These are phyloP conservation scores for Erodium texanum DNA, from an alignment of 441 rosid genomes.

Conservation along the genomic window DNA sequence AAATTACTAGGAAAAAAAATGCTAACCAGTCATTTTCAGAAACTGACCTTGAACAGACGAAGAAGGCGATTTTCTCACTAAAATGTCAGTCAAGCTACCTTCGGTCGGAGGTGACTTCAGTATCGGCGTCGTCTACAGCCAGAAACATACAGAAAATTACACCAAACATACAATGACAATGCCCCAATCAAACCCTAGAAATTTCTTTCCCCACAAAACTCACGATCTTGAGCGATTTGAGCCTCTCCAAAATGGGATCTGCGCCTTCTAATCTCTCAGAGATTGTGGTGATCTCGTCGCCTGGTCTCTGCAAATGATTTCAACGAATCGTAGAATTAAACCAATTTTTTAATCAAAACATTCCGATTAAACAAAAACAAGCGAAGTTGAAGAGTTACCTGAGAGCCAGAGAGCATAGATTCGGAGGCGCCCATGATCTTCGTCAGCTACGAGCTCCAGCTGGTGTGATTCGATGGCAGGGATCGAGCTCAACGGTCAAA, in stretches of 20 bases:
- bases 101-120: constrained; percentile 58
- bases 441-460: background rate
- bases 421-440: constrained; percentile 46
- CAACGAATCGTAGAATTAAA: background rate
- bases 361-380: background rate
- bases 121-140: constrained; percentile 62
- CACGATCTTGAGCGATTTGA: constrained; percentile 70
- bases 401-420: constrained; percentile 29
- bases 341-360: background rate
- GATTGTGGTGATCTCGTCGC: constrained; percentile 71
- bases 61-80: constrained; percentile 62
- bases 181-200: background rate
- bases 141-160: background rate
- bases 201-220: constrained; percentile 11
- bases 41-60: constrained; percentile 49
- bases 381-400: constrained; percentile 24
- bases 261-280: constrained; percentile 49
- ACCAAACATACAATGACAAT: background rate
- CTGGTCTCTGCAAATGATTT: constrained; percentile 22
- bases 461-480: background rate
- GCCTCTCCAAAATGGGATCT: constrained; percentile 68
- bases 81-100: constrained; percentile 87
- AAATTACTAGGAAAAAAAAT: background rate
- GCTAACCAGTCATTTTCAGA: background rate
- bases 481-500: constrained; percentile 4